Evolutionary conservation across 2,329 filamentous ascomycete species (phyloP), one percentile per base, ranked within the genome.

Genomic region (Trichoderma sp.): DNA sequence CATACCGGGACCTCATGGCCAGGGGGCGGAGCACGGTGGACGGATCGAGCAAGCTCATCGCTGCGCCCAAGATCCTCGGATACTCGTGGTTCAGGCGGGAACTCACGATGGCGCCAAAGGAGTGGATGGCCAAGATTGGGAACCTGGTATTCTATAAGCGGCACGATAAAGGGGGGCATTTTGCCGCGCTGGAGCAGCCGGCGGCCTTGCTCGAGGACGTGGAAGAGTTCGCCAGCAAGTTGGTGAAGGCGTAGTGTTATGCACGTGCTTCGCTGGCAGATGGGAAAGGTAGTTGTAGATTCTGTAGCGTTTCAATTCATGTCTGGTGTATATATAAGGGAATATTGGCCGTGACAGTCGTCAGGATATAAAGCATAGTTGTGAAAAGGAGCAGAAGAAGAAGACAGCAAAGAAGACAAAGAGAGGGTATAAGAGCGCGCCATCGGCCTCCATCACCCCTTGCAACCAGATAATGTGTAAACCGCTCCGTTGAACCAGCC

Each of bases 91-190:
- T 58, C n/a, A 41, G 41, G 1, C 30, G 6, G 5, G 55, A 58
- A 26, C 7, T 58, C 7, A 9, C 47, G n/a, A 10, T 45, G 14
- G 10, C 43, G 2, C 55, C 55, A 47, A 34, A 58, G 43, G 24
- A 34, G 12, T 58, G 55, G 55, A 21, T 58, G 44, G 43, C 43
- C 7, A 39, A 5, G 3, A 34, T 43, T n/a, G 55, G 55, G 7
- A 44, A 58, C 10, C n/a, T 58, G 55, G 55, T 58, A 2, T 47
- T 47, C 10, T 58, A 47, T 41, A 58, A 47, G 55, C 55, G 55
- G 43, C 55, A 58, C 26, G 17, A 30, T 1, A 21, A 58, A 7
- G 55, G 55, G 21, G 55, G 55, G 26, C 55, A 58, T 17, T 58
- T 58, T 17, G 55, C 55, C 6, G 43, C 43, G 39, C 10, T 58